Evolutionary conservation across 495 filamentous ascomycete species (phyloP).

Genomic region (Collariella sp.): DNA sequence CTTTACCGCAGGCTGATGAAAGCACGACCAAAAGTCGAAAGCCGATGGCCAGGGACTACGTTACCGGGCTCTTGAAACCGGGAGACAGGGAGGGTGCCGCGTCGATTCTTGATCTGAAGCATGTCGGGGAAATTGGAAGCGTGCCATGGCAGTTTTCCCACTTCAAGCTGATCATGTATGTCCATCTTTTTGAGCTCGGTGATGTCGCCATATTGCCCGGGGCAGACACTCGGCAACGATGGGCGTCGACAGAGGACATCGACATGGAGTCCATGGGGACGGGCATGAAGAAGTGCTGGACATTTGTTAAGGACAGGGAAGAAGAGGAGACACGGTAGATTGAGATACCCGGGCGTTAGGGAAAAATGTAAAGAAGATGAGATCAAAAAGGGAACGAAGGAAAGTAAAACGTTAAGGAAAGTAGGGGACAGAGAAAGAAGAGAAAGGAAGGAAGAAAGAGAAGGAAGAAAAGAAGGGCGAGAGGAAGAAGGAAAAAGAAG

Average conservation of each 20-base stretch:
- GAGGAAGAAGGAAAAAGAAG: too few relatives aligned
- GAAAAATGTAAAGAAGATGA: too few relatives aligned
- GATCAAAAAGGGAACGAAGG: too few relatives aligned
- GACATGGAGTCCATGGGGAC: constrained; percentile 40
- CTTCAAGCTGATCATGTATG: constrained; percentile 40
- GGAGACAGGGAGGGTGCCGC: neutral
- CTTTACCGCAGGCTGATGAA: constrained; percentile 18
- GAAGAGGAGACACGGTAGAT: neutral
- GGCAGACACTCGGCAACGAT: constrained; percentile 12
- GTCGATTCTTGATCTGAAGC: neutral
- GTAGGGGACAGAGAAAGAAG: too few relatives aligned
- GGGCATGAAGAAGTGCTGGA: constrained; percentile 43
- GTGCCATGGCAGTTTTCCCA: constrained; percentile 43
- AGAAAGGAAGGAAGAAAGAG: neutral
- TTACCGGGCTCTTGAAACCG: constrained; percentile 8
- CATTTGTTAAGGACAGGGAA: constrained; percentile 14
- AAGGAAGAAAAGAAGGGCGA: too few relatives aligned
- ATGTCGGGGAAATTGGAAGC: constrained; percentile 29
- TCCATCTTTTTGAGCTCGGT: constrained; percentile 32
- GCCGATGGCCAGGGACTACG: constrained; percentile 20
- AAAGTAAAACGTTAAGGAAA: too few relatives aligned
- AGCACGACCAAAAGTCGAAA: constrained; percentile 20
- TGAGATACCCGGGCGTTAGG: too few relatives aligned
- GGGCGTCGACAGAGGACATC: constrained; percentile 25
- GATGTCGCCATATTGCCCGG: neutral